Percentiles rank a stretch among this genome's conserved stretches.
phyloP scores from a whole-genome alignment of 192 early-diverging fungal species.

The Chytriomyces sp. region DNA sequence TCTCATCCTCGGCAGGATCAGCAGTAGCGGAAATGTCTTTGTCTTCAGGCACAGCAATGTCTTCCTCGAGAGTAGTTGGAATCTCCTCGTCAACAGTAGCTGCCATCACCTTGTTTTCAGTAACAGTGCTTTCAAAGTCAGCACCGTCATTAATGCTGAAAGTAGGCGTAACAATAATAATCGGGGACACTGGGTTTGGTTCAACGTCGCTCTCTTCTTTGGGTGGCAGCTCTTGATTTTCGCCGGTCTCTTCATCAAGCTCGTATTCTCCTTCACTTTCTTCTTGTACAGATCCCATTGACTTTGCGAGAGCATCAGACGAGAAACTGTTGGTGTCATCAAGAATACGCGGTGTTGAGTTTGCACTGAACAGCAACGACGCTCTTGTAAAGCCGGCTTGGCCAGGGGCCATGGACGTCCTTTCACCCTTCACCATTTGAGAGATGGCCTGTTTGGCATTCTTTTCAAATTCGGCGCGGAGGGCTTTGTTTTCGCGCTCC shows the following conservation, averaged over 20 bases:
- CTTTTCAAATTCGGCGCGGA: constrained; percentile 19
- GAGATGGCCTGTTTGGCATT: constrained; percentile 19
- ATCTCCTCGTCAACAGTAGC: too few species aligned
- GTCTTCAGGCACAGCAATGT: too few species aligned
- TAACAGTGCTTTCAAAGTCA: too few species aligned
- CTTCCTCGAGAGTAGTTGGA: too few species aligned
- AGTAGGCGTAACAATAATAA: too few species aligned
- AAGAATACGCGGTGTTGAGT: background rate
- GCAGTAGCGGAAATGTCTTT: background rate
- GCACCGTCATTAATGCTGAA: too few species aligned
- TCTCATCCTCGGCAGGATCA: background rate
- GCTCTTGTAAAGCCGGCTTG: background rate
- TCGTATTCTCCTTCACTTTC: background rate
- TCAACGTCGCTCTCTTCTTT: too few species aligned
- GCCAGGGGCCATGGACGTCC: background rate
- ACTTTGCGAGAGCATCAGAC: background rate
- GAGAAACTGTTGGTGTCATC: background rate
- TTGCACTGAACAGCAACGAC: background rate
- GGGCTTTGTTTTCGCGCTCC: constrained; percentile 16
- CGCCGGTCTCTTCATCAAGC: background rate
- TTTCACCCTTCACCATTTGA: constrained; percentile 27
- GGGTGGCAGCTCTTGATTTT: too few species aligned
- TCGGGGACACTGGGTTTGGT: too few species aligned
- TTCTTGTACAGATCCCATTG: background rate
- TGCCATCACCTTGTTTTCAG: too few species aligned